Evolutionary conservation across 371 early-diverging fungal species (phyloP).

Genomic region (Circinella umbellata): DNA sequence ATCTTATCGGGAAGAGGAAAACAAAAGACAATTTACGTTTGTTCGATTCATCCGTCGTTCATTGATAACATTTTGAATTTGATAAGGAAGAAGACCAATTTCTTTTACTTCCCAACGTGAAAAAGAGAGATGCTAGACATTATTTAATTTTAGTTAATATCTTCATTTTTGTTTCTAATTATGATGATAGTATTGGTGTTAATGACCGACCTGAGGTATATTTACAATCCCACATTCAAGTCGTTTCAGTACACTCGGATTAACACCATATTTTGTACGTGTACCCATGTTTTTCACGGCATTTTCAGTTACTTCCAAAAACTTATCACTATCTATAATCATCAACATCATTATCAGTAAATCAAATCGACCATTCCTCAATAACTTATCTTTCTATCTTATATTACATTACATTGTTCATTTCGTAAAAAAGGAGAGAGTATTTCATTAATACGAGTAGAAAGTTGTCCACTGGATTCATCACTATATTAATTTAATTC

Average conservation of each 20-base stretch:
- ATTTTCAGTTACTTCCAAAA: constrained; percentile 34
- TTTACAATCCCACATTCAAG: constrained; percentile 19
- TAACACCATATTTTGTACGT: constrained; percentile 39
- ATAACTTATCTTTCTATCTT: not conserved
- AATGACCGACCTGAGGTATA: constrained; percentile 25
- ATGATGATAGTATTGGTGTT: no score
- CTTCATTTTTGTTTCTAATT: no score
- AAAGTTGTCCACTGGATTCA: constrained; percentile 29
- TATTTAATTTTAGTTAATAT: no score
- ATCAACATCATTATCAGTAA: not conserved
- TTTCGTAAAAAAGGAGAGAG: constrained; percentile 44
- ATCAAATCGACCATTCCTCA: not conserved
- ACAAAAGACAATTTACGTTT: constrained; percentile 20
- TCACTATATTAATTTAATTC: constrained; percentile 25
- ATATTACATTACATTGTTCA: constrained; percentile 33
- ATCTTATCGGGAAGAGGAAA: no score
- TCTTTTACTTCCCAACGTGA: constrained; percentile 65
- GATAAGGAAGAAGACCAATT: constrained; percentile 38
- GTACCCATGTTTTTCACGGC: constrained; percentile 25
- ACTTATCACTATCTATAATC: constrained; percentile 30
- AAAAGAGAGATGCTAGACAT: constrained; percentile 45
- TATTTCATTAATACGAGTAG: constrained; percentile 37
- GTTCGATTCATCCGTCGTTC: constrained; percentile 34
- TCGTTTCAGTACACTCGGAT: constrained; percentile 11
- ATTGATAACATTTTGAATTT: constrained; percentile 30